These are phyloP conservation scores for Barnettozyma vustinii DNA, from an alignment of 805 yeast genomes.

Conservation along the genomic window DNA sequence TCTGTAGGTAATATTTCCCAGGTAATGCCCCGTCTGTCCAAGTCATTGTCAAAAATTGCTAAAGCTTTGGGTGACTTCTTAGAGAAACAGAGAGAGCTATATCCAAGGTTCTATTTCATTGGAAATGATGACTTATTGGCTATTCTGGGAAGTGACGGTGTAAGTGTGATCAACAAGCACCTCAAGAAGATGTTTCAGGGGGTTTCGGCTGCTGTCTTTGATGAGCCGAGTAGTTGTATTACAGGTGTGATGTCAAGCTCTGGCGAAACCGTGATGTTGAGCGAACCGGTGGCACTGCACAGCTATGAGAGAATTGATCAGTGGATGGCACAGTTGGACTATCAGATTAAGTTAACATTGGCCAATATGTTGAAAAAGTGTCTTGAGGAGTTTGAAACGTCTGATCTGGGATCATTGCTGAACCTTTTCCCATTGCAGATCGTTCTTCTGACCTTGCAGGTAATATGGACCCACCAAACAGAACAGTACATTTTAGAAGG, in stretches of 20 bases:
- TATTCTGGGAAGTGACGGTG: constrained; percentile 61
- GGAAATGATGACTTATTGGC: constrained; percentile 90
- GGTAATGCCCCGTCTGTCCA: constrained; percentile 45
- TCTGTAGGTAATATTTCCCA: constrained; percentile 42
- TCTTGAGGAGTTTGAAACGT: constrained; percentile 17
- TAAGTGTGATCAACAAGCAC: constrained; percentile 47
- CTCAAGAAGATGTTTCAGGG: constrained; percentile 71
- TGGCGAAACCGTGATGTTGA: constrained; percentile 50
- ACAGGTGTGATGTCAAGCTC: constrained; percentile 54
- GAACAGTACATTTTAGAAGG: constrained; percentile 27
- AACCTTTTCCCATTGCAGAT: constrained; percentile 50
- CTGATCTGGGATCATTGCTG: constrained; percentile 31
- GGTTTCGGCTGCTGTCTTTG: constrained; percentile 37
- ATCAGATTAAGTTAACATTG: constrained; percentile 44
- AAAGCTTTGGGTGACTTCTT: constrained; percentile 70
- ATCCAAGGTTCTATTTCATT: constrained; percentile 79
- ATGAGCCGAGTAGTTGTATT: constrained; percentile 31
- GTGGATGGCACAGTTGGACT: constrained; percentile 60
- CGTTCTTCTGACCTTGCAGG: constrained; percentile 46
- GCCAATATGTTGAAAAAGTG: constrained; percentile 31
- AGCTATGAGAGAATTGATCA: constrained; percentile 43
- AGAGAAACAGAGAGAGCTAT: constrained; percentile 70
- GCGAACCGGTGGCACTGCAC: constrained; percentile 37
- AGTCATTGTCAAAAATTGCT: constrained; percentile 52
- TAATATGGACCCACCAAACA: constrained; percentile 45